A percentile compares a stretch with the other conserved stretches of the same genome.
phyloP scores from a whole-genome alignment of 495 filamentous ascomycete genomes.

The Lentithecium fluviatile region DNA sequence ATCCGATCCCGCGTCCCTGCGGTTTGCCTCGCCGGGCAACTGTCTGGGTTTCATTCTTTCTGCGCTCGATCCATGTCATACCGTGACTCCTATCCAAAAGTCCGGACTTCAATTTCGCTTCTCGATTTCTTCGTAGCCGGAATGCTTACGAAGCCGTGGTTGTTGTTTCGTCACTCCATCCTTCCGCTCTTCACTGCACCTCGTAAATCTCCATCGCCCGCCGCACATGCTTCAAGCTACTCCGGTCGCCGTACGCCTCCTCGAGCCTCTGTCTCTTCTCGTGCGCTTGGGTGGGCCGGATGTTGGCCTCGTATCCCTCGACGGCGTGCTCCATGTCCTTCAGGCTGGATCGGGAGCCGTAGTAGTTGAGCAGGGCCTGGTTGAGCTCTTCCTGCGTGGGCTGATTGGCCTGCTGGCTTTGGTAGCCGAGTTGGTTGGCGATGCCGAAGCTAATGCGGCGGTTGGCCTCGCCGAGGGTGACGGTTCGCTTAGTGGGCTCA shows the following conservation, averaged over 20 bases:
- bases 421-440: background rate
- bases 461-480: background rate
- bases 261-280: background rate
- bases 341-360: background rate
- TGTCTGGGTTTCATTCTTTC: no score
- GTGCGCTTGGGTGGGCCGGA: background rate
- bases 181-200: background rate
- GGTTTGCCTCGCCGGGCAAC: no score
- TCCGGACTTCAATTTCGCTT: no score
- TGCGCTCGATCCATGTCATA: no score
- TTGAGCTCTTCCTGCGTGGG: background rate
- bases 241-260: background rate
- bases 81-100: no score
- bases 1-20: no score
- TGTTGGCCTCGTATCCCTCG: background rate
- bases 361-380: background rate
- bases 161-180: background rate
- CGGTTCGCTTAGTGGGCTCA: background rate
- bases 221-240: background rate
- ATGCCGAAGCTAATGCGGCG: background rate
- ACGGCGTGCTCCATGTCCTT: background rate
- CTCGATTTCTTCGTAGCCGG: no score
- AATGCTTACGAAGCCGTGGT: no score
- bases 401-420: background rate
- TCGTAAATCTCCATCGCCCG: background rate